Base-by-base conservation (phyloP, 352 stramenopile genomes). In the Elongisporangium senticosum region DNA sequence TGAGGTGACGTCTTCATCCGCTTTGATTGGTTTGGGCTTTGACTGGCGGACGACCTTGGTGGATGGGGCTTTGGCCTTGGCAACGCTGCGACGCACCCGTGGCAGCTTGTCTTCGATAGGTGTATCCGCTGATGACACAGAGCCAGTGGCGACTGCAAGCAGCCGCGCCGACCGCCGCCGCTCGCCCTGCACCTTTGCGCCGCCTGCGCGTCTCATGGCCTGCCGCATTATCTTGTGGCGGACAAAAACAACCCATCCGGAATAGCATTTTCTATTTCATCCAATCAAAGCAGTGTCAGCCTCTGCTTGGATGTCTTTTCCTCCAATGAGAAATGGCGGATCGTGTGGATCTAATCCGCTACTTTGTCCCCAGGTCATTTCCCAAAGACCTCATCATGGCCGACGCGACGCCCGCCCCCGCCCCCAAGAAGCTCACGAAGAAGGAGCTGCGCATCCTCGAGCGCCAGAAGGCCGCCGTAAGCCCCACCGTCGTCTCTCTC, bases 361-460 rank as follows among this genome's bases (percentile, higher is more conserved):
- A 43, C 33, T 43, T 43, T 43, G 33, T 43, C 33, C 33, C 10
- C 33, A 43, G 33, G 33, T 43, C 33, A 43, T 43, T 43, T 43
- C 33, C 33, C 33, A 43, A 43, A 43, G 10, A 43, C 33, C 33
- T 52, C 53, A 62, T 63, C 37, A 87, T 87, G 77, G 72, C 74
- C 33, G 77, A 87, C 74, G 59, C 57, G 17, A 61, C 65, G 56
- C 57, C 57, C 2, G 28, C 50, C 24, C 47, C 57, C 37, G 74
- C 71, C 52, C 79, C 77, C 21, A 91, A 95, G 77, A 91, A 95
- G 65, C 71, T 95, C 47, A 95, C 86, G 13, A 95, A 95, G 79
- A 95, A 95, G 79, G 86, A 95, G 68, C 74, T 95, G 69, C 86
- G 86, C 72, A 90, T 93, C 60, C 80, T 95, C 11, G 86, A 93